Evolutionary conservation across 768 basidiomycete species (phyloP).

Genomic region (Boletus eberwhitei): DNA sequence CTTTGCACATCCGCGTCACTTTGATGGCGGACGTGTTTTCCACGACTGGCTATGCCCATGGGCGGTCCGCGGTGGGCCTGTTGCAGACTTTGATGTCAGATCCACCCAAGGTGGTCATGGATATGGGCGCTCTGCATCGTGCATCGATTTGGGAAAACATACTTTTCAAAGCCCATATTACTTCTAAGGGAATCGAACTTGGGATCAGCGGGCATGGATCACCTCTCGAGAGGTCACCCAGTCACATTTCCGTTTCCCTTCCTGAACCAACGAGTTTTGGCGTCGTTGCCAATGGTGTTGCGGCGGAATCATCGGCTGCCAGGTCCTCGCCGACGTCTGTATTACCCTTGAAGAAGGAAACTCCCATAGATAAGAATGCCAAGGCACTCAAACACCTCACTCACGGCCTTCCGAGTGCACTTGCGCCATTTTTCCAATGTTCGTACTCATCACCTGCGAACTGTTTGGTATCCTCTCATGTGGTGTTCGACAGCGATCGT

Average conservation of each 20-base stretch:
- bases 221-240: conserved; percentile 48
- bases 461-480: conserved; percentile 9
- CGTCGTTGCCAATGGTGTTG: conserved; percentile 30
- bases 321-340: conserved; percentile 22
- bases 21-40: conserved; percentile 86
- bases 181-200: conserved; percentile 51
- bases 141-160: conserved; percentile 87
- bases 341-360: conserved; percentile 38
- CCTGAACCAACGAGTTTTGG: conserved; percentile 36
- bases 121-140: conserved; percentile 79
- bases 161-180: conserved; percentile 59
- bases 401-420: conserved; percentile 67
- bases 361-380: conserved; percentile 60
- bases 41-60: conserved; percentile 78
- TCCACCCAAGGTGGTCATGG: conserved; percentile 58
- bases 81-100: conserved; percentile 71
- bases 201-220: conserved; percentile 42
- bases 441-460: conserved; percentile 17
- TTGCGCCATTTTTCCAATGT: conserved; percentile 89
- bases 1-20: conserved; percentile 74
- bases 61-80: conserved; percentile 68
- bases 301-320: conserved; percentile 22
- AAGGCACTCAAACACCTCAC: conserved; percentile 77
- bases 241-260: conserved; percentile 40
- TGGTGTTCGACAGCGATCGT: conserved; percentile 58